Evolutionary conservation across 352 stramenopile genomes (phyloP).

Genomic region (Phytophthora megakarya): DNA sequence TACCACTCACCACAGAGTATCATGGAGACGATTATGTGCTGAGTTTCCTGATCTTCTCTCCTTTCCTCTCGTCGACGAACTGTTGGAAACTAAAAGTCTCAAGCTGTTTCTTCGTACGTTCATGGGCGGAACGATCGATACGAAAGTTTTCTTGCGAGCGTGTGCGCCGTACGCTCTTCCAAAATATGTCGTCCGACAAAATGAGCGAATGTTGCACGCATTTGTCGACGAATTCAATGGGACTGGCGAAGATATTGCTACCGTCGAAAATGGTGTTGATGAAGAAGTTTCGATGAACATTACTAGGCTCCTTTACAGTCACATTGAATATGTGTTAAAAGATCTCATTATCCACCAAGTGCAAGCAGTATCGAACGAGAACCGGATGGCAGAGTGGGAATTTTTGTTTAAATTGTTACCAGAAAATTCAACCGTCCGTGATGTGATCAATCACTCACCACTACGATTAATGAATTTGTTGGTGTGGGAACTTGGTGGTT

Average conservation of each 20-base stretch:
- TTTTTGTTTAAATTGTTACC: slow-evolving; percentile 75
- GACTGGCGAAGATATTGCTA: slow-evolving; percentile 24
- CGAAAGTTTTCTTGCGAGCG: slow-evolving; percentile 44
- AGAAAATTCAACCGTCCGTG: slow-evolving; percentile 59
- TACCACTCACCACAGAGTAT: slow-evolving; percentile 43
- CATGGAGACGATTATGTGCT: slow-evolving; percentile 60
- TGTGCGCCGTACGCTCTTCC: slow-evolving; percentile 65
- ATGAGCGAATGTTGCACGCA: slow-evolving; percentile 52
- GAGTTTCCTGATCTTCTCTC: slow-evolving; percentile 64
- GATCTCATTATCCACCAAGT: slow-evolving; percentile 73
- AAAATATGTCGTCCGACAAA: slow-evolving; percentile 65
- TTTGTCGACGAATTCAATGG: slow-evolving; percentile 49
- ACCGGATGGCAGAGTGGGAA: slow-evolving; percentile 63
- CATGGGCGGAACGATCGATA: slow-evolving; percentile 48
- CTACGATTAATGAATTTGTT: slow-evolving; percentile 65
- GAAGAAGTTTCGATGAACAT: slow-evolving; percentile 35
- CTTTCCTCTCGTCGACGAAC: slow-evolving; percentile 57
- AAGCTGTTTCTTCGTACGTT: slow-evolving; percentile 64
- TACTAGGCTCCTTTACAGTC: slow-evolving; percentile 46
- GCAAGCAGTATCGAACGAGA: slow-evolving; percentile 51
- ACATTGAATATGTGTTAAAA: slow-evolving; percentile 63
- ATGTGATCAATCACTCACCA: slow-evolving; percentile 60
- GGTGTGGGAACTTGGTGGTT: slow-evolving; percentile 68
- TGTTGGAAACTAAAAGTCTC: slow-evolving; percentile 47
- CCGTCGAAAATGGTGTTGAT: slow-evolving; percentile 27